Conservation (phyloP, 208 protist species). For the Wallacemonas sp. region DNA sequence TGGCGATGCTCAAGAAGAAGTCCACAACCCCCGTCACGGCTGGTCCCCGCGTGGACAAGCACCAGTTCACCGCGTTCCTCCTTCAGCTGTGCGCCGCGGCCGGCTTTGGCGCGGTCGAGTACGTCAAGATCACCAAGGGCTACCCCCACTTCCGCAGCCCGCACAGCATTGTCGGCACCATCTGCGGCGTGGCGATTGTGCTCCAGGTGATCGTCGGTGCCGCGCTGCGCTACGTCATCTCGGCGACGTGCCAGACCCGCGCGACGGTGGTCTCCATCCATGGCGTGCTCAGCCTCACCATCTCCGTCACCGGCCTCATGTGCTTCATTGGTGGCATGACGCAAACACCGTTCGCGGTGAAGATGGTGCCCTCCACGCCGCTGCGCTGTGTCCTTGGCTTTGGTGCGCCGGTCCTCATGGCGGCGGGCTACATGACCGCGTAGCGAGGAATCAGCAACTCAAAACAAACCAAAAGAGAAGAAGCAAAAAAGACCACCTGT, state of each 20-base stretch:
- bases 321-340: constrained; percentile 33
- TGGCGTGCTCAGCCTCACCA: constrained; percentile 24
- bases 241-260: background rate
- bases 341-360: constrained; percentile 23
- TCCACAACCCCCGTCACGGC: background rate
- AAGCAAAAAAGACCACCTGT: background rate
- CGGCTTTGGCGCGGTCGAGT: constrained; percentile 59
- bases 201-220: constrained; percentile 37
- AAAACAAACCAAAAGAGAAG: constrained; percentile 11
- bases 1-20: constrained; percentile 31
- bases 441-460: background rate
- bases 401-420: constrained; percentile 11
- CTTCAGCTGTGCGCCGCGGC: constrained; percentile 37
- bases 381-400: constrained; percentile 18
- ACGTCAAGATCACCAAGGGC: constrained; percentile 44
- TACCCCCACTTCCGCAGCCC: constrained; percentile 45
- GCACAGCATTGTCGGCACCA: constrained; percentile 42
- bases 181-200: constrained; percentile 30
- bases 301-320: constrained; percentile 29
- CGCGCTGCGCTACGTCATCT: constrained; percentile 31
- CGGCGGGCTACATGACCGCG: constrained; percentile 2
- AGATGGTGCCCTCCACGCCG: constrained; percentile 24
- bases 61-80: constrained; percentile 39
- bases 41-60: constrained; percentile 20
- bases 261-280: constrained; percentile 18